phyloP scores from a whole-genome alignment of 495 filamentous ascomycete species.

The Penicillium simplicissimum region DNA sequence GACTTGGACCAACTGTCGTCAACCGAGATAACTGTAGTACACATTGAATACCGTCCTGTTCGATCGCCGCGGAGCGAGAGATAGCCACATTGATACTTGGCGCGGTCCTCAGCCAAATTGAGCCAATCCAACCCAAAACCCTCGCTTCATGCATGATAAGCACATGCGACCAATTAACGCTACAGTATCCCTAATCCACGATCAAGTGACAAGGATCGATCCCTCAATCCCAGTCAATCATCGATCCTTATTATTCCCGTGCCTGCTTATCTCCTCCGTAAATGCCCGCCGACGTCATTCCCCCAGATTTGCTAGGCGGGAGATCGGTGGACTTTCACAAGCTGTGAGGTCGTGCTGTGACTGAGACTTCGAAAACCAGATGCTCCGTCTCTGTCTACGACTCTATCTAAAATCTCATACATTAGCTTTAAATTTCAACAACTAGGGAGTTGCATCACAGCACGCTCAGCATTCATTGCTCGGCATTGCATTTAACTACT shows the following conservation, averaged over 20 bases:
- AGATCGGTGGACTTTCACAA: not conserved
- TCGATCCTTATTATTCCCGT: not conserved
- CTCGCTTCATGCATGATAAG: not conserved
- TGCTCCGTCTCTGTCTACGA: not conserved
- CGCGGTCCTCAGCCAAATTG: not conserved
- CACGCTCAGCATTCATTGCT: too few relatives aligned
- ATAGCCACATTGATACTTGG: not conserved
- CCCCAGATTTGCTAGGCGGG: not conserved
- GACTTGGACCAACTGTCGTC: not conserved
- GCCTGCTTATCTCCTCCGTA: not conserved
- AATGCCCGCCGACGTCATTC: slow-evolving; percentile 1
- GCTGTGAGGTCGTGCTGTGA: not conserved
- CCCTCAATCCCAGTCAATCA: not conserved
- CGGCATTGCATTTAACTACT: not conserved
- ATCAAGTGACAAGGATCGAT: not conserved
- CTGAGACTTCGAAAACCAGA: not conserved
- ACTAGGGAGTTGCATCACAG: not conserved
- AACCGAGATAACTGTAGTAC: not conserved
- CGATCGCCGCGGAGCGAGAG: not conserved
- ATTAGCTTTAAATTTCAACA: not conserved
- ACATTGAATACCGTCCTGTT: not conserved
- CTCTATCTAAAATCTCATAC: not conserved
- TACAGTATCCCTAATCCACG: not conserved
- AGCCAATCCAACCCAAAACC: not conserved
- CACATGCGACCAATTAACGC: not conserved